Base-by-base conservation (phyloP, 345 rosid genomes). In the Populus davidiana region DNA sequence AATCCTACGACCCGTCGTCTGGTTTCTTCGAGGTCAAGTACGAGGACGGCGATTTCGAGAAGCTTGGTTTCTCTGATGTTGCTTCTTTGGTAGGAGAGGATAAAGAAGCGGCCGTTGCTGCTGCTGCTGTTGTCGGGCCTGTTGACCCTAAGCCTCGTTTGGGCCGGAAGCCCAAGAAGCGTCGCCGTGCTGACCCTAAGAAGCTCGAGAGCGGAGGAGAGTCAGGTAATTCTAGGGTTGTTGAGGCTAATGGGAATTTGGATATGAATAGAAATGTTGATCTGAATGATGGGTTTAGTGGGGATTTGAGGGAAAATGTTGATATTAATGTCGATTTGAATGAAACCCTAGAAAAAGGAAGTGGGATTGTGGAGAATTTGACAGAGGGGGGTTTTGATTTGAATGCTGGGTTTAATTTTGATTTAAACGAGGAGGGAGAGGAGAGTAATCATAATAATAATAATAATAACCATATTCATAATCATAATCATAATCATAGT, bases 31-130 rank as follows among this genome's bases (percentile, higher is more conserved):
- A 81, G 87, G 86, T 91, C 90, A 82, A 82, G 47, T 91, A 89
- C 80, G 90, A 84, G 75, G 92, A 84, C 77, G 97, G 94, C 3
- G 75, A 82, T 83, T 80, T 87, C 56, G 96, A 94, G 90, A 87
- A 88, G 83, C 84, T 90, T 59, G 85, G 75, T 31, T 77, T 87
- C 73, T 69, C 74, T 10, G 88, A 87, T 73, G 90, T 91, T 2
- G 81, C 82, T 71, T 81, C 87, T 47, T 81, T 86, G 50, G 38
- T 84, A 83, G 80, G 69, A 0, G 80, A 61, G n/a, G 61, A 27
- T 23, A 70, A 73, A 33, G 85, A 35, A 16, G 67, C 38, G 4
- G 64, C 75, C 25, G 67, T 71, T 21, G 76, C 16, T 47, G 84
- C 74, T n/a, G 23, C 44, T 44, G 36, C 36, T 33, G 36, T 33